These are phyloP conservation scores for Thraustochytrium sp. DNA, from an alignment of 352 stramenopile genomes.

Conservation along the genomic window DNA sequence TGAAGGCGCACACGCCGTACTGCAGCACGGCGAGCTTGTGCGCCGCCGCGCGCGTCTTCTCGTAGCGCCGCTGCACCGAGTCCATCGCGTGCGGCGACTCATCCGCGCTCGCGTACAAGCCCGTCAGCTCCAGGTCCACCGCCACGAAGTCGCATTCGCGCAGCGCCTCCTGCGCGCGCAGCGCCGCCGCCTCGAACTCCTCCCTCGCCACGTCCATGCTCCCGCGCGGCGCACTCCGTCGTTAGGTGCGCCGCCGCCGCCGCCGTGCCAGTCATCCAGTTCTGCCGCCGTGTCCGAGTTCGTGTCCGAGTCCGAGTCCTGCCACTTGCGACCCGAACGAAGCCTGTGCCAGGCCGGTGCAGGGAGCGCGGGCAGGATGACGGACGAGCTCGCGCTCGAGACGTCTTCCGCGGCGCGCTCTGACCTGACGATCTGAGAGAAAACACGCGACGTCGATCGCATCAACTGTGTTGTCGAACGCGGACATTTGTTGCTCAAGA, in stretches of 20 bases:
- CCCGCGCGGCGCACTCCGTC: background rate
- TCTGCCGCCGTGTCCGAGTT: too few relatives aligned
- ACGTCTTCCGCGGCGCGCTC: too few relatives aligned
- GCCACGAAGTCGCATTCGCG: constrained; percentile 66
- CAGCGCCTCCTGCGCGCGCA: constrained; percentile 57
- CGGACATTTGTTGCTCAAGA: too few relatives aligned
- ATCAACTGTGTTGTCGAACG: too few relatives aligned
- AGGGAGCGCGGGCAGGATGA: too few relatives aligned
- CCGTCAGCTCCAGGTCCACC: constrained; percentile 74
- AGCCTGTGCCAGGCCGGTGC: too few relatives aligned
- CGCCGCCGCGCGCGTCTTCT: constrained; percentile 64
- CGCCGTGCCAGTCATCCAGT: too few relatives aligned
- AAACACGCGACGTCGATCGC: too few relatives aligned
- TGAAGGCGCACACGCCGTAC: constrained; percentile 68
- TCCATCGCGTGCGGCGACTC: constrained; percentile 59
- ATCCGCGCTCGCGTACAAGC: constrained; percentile 62
- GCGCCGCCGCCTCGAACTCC: constrained; percentile 64
- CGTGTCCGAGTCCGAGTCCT: too few relatives aligned
- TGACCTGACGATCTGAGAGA: too few relatives aligned
- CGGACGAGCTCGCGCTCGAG: too few relatives aligned
- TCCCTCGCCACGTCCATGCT: constrained; percentile 71
- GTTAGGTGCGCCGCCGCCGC: background rate
- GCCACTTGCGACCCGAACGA: too few relatives aligned
- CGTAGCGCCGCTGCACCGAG: constrained; percentile 67
- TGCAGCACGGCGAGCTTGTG: constrained; percentile 73